A percentile compares a stretch with the other conserved stretches of the same genome.
Evolutionary conservation across 2,329 filamentous ascomycete species (phyloP).

Genomic region (Aphanoascus verrucosus): DNA sequence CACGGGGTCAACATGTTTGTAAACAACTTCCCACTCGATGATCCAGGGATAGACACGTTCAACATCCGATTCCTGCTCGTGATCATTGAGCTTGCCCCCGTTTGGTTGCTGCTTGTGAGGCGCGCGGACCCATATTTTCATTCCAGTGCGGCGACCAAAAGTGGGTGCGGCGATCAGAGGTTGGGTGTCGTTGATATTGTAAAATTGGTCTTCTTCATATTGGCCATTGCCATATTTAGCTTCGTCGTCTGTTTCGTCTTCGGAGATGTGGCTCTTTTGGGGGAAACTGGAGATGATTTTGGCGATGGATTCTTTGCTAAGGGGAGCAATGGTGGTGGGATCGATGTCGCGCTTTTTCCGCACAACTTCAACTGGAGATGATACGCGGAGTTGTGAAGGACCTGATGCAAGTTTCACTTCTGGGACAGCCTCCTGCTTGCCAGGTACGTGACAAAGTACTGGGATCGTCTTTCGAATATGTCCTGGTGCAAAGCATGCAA

Average conservation of each 20-base stretch:
- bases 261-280: neutral
- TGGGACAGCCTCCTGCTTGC: neutral
- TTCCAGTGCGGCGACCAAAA: neutral
- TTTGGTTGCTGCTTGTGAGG: neutral
- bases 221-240: neutral
- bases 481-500: conserved; percentile 27
- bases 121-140: conserved; percentile 8
- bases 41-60: conserved; percentile 27
- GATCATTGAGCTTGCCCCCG: too few relatives aligned
- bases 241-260: neutral
- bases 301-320: neutral
- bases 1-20: conserved; percentile 30
- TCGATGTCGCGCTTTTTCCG: too few relatives aligned
- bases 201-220: neutral
- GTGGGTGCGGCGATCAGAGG: neutral
- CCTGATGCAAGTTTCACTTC: neutral
- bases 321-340: neutral
- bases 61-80: conserved; percentile 12
- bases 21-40: conserved; percentile 33
- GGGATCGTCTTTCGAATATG: conserved; percentile 36
- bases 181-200: neutral
- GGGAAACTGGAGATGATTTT: neutral
- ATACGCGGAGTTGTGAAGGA: too few relatives aligned
- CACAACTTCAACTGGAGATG: too few relatives aligned
- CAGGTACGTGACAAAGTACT: conserved; percentile 13